phyloP scores from a whole-genome alignment of 129 eudicot genomes.

The Artemisia tridentata region DNA sequence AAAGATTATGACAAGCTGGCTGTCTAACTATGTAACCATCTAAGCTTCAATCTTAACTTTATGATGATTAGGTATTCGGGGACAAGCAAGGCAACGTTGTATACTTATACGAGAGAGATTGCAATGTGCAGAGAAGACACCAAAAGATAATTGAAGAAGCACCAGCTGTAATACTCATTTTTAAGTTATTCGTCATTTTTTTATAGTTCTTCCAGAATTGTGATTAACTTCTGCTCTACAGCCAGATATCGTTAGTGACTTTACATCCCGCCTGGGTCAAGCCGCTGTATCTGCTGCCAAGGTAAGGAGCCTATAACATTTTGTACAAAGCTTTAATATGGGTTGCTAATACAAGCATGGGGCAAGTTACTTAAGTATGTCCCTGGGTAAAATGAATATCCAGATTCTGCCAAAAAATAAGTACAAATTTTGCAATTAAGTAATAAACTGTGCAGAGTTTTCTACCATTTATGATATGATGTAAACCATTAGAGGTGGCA shows the following conservation, averaged over 20 bases:
- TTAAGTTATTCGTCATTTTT: conserved; percentile 1
- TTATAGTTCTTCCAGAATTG: conserved; percentile 1
- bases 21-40: too few species aligned
- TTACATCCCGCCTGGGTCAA: conserved; percentile 82
- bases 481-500: too few species aligned
- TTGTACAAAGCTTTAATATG: conserved; percentile 2
- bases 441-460: too few species aligned
- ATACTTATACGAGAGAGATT: conserved; percentile 92
- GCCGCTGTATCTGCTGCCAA: conserved; percentile 98
- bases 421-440: too few species aligned
- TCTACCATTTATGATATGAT: too few species aligned
- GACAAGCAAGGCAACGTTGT: conserved; percentile 82
- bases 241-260: conserved; percentile 67
- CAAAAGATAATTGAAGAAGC: conserved; percentile 99
- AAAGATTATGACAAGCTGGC: too few species aligned
- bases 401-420: not conserved
- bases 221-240: conserved; percentile 46
- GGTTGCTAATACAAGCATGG: conserved; percentile 11
- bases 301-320: conserved; percentile 42
- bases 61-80: conserved; percentile 71
- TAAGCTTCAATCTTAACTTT: too few species aligned
- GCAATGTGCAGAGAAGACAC: conserved; percentile 98
- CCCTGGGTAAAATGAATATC: not conserved
- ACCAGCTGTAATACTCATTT: conserved; percentile 75
- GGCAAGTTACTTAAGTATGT: not conserved